These are phyloP conservation scores for Globisporangium rhizosaccharum DNA, from an alignment of 352 stramenopile genomes.

Conservation along the genomic window DNA sequence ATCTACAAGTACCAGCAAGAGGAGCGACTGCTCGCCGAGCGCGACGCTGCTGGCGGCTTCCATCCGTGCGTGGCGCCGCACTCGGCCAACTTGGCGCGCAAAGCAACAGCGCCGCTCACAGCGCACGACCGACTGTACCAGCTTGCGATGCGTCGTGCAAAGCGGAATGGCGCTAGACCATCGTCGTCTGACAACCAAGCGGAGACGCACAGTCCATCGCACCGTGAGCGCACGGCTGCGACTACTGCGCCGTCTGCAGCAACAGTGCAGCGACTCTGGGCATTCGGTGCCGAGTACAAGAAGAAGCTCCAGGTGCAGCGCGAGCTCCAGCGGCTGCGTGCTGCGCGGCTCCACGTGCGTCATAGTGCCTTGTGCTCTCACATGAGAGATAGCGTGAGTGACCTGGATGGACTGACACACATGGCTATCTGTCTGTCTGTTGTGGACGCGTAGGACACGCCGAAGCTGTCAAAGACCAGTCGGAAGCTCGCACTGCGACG, in stretches of 20 bases:
- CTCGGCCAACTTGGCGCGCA: constrained; percentile 34
- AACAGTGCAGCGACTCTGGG: constrained; percentile 28
- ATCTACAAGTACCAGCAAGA: constrained; percentile 72
- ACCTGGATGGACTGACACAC: background rate
- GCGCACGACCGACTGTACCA: constrained; percentile 53
- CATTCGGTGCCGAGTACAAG: constrained; percentile 34
- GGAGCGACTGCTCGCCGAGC: constrained; percentile 26
- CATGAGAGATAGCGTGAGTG: background rate
- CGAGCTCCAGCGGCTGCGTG: constrained; percentile 24
- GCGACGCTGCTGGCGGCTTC: constrained; percentile 8
- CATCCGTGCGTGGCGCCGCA: constrained; percentile 46
- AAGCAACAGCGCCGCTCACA: constrained; percentile 6
- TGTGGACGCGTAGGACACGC: constrained; percentile 19
- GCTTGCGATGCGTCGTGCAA: constrained; percentile 21
- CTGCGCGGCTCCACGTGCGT: constrained; percentile 32
- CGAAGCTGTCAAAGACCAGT: constrained; percentile 50
- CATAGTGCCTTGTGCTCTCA: background rate
- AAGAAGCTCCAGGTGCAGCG: constrained; percentile 30
- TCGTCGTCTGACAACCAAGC: constrained; percentile 6
- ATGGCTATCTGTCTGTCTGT: background rate
- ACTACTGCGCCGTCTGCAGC: constrained; percentile 5
- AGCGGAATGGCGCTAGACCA: background rate
- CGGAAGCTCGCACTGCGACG: constrained; percentile 23
- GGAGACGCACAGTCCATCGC: background rate
- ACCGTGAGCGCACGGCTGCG: background rate